Percentiles rank a stretch among this genome's conserved stretches.
phyloP scores from a whole-genome alignment of 1,139 yeast species.

The Blastobotrys niveus region DNA sequence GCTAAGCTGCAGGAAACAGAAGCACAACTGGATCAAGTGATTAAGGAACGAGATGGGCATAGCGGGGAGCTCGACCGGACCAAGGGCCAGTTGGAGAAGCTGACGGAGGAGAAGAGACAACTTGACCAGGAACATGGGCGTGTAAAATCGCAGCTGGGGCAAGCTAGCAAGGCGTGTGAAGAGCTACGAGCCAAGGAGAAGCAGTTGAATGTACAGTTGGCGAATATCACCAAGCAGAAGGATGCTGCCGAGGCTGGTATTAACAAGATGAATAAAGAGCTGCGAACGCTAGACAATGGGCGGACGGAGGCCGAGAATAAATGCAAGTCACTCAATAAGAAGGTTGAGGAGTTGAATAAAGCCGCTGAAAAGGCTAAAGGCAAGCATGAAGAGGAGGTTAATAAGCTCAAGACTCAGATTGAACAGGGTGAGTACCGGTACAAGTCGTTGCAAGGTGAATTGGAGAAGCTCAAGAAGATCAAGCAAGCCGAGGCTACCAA shows the following conservation, averaged over 20 bases:
- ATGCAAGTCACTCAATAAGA: conserved; percentile 31
- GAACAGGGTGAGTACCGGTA: conserved; percentile 14
- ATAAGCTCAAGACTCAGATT: conserved; percentile 19
- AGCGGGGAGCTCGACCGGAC: conserved; percentile 15
- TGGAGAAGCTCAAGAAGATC: conserved; percentile 16
- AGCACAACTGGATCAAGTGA: conserved; percentile 15
- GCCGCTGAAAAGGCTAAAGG: conserved; percentile 19
- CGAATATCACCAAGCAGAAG: conserved; percentile 43
- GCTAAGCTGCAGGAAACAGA: conserved; percentile 9
- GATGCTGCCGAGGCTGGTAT: conserved; percentile 79
- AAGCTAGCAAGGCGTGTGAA: conserved; percentile 21
- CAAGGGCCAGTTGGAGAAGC: conserved; percentile 7
- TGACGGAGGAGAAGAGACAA: conserved; percentile 11
- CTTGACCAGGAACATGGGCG: conserved; percentile 19
- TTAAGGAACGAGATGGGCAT: conserved; percentile 16
- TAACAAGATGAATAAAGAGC: conserved; percentile 82
- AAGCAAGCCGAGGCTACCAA: conserved; percentile 11
- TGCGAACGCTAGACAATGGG: conserved; percentile 58
- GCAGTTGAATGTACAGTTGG: conserved; percentile 39
- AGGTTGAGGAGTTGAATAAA: conserved; percentile 24
- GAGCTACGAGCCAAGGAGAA: conserved; percentile 34
- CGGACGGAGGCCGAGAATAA: conserved; percentile 49
- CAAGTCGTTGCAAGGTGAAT: conserved; percentile 16
- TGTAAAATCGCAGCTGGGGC: conserved; percentile 17
- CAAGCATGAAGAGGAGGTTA: conserved; percentile 12